Conservation (phyloP, 139 green algal genomes). For the Tetraselmis chui region DNA sequence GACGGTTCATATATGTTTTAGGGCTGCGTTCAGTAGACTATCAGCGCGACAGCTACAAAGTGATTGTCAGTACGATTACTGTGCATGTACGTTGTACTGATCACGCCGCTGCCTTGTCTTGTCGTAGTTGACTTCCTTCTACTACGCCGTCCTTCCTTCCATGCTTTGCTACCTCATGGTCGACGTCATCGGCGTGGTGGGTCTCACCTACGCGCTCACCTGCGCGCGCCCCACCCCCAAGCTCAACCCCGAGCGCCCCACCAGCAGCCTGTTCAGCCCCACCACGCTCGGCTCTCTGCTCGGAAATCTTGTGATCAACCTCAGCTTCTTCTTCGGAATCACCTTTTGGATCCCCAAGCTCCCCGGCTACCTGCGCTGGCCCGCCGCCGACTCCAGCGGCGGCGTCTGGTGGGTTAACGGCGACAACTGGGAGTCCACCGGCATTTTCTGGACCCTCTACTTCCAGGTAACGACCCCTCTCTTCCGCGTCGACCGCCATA, state of each 20-base stretch:
- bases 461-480: too few relatives aligned
- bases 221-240: constrained; percentile 6
- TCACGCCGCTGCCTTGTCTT: neutral
- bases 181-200: constrained; percentile 14
- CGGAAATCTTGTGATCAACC: constrained; percentile 11
- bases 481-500: too few relatives aligned
- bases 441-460: constrained; percentile 9
- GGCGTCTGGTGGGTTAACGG: constrained; percentile 11
- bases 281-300: constrained; percentile 8
- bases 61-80: too few relatives aligned
- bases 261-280: constrained; percentile 2
- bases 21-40: too few relatives aligned
- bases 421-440: constrained; percentile 21
- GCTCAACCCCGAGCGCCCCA: constrained; percentile 3
- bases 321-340: constrained; percentile 2
- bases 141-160: neutral
- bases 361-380: constrained; percentile 14
- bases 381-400: constrained; percentile 2
- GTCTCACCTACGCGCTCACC: constrained; percentile 12
- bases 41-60: too few relatives aligned
- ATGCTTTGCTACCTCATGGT: constrained; percentile 11
- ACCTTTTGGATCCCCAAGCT: constrained; percentile 4
- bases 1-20: too few relatives aligned
- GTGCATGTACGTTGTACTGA: too few relatives aligned
- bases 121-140: neutral